Base-by-base conservation (phyloP, 257 asterid genomes). In the Lavandula angustifolia region DNA sequence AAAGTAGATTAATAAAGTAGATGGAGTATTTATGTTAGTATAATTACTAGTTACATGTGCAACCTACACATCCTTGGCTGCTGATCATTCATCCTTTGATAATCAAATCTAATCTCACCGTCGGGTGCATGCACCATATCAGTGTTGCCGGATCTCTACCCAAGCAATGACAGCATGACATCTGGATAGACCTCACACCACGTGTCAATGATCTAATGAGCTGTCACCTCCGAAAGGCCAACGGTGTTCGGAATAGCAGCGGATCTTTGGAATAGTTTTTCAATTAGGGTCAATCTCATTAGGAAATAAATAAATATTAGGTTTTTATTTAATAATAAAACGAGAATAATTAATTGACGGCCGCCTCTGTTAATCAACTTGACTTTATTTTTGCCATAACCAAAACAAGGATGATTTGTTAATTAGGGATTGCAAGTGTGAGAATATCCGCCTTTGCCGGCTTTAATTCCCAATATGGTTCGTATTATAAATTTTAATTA, bases 401-500 rank as follows among this genome's bases (percentile, higher is more conserved):
- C 64, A 73, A 52, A 37, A 70, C 76, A 56, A 65, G 56, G 29
- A 33, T 35, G 64, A 53, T 40, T 59, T 48, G 50, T 62, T 60
- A 34, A 47, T 47, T 64, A 64, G 58, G 13, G 65, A 27, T 54
- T 29, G 48, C 77, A 80, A 60, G 79, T 58, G 78, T 71, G 72
- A 55, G 80, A 75, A 70, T 76, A 72, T 72, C 82, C 80, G 82
- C 61, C 80, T 41, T 75, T 59, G 82, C 87, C 83, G 89, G 87
- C 89, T 80, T 71, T 83, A 75, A 22, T 69, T 71, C 64, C 76
- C 79, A 59, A 66, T 79, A 67, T 34, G 44, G 51, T 55, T 57
- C 47, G 53, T 43, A 0, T 66, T 62, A 46, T 13, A 13, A 5
- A 42, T 22, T 54, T 71, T 61, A 57, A 40, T 35, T 34, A 51